Percentiles rank a stretch among this genome's conserved stretches.
phyloP scores from a whole-genome alignment of 108 stramenopile species.

The Nitzschia sp. region DNA sequence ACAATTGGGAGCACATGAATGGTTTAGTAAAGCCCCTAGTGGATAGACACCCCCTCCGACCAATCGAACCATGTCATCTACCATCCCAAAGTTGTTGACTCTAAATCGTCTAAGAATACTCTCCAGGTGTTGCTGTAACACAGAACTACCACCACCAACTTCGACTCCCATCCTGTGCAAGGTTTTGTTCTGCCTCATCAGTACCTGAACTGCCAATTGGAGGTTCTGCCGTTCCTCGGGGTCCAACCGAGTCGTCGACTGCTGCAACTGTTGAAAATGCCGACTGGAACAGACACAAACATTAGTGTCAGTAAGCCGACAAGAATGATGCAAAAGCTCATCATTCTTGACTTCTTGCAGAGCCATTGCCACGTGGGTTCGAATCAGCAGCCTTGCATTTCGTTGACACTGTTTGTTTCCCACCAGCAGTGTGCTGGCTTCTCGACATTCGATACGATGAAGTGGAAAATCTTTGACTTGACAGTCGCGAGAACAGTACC shows the following conservation, averaged over 20 bases:
- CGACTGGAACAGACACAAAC: background rate
- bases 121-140: conserved; percentile 13
- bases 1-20: conserved; percentile 73
- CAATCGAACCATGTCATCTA: conserved; percentile 40
- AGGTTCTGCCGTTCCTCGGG: background rate
- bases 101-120: conserved; percentile 20
- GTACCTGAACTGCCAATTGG: background rate
- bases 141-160: background rate
- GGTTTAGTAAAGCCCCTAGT: conserved; percentile 69
- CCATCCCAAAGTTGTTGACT: conserved; percentile 74
- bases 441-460: conserved; percentile 30
- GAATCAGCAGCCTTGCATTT: conserved; percentile 13
- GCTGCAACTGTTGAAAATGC: conserved; percentile 1
- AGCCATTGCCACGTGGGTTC: conserved; percentile 4
- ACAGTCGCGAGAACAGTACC: conserved; percentile 38
- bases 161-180: background rate
- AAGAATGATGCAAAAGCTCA: too few relatives aligned
- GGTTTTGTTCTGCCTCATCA: background rate
- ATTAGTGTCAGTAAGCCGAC: background rate
- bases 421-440: background rate
- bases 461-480: conserved; percentile 30
- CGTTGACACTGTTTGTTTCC: background rate
- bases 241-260: background rate
- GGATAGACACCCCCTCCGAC: conserved; percentile 68
- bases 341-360: conserved; percentile 6